Evolutionary conservation across 306 rosid genomes (phyloP).

Genomic region (Cucumis sativus): DNA sequence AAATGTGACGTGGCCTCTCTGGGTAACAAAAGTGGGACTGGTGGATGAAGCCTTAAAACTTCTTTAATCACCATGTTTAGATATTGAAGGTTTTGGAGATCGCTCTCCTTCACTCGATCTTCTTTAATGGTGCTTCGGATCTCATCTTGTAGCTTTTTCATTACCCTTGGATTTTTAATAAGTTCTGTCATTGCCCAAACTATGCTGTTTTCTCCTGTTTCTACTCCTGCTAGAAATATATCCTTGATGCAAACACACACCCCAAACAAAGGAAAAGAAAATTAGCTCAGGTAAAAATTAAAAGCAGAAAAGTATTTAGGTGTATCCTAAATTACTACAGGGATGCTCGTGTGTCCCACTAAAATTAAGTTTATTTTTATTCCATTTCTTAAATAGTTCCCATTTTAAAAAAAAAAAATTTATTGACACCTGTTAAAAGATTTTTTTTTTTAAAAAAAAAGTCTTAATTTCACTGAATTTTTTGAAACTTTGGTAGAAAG

Average conservation of each 20-base stretch:
- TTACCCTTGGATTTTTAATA: constrained; percentile 9
- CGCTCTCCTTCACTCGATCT: not conserved
- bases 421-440: no score
- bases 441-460: no score
- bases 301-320: not conserved
- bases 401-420: no score
- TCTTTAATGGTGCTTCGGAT: constrained; percentile 18
- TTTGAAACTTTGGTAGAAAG: no score
- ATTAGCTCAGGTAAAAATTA: not conserved
- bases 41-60: not conserved
- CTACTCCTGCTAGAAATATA: constrained; percentile 19
- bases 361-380: no score
- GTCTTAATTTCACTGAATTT: no score
- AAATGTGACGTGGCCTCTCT: not conserved
- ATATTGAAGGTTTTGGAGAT: constrained; percentile 10
- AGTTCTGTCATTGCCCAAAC: constrained; percentile 33
- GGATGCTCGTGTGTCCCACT: no score
- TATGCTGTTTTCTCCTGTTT: constrained; percentile 4
- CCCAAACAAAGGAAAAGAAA: not conserved
- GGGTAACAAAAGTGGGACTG: not conserved
- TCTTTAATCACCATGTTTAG: constrained; percentile 6
- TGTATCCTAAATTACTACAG: no score
- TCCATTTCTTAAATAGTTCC: no score
- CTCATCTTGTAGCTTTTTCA: constrained; percentile 28
- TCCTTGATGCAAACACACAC: constrained; percentile 8